Percentiles rank a stretch among this genome's conserved stretches.
phyloP scores from a whole-genome alignment of 805 yeast species.

The Brettanomyces bruxellensis region DNA sequence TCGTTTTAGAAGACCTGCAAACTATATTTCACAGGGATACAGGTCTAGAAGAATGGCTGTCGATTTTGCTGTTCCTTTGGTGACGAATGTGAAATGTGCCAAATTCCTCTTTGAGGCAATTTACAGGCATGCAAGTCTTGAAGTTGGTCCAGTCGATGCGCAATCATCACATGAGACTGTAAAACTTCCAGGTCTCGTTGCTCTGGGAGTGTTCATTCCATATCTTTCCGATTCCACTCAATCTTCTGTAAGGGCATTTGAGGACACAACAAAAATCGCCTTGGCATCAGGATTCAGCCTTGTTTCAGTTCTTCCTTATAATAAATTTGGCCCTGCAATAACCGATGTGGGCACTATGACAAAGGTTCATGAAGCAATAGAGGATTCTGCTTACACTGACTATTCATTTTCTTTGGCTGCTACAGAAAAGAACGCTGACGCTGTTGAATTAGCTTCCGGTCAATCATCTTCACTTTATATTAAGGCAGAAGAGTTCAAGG shows the following conservation, averaged over 20 bases:
- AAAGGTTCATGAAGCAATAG: constrained; percentile 48
- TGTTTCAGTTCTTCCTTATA: constrained; percentile 69
- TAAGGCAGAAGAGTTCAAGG: constrained; percentile 61
- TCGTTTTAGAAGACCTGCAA: constrained; percentile 97
- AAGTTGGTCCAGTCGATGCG: constrained; percentile 70
- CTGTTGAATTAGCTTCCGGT: constrained; percentile 50
- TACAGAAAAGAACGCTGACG: constrained; percentile 55
- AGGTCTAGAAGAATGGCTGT: constrained; percentile 99
- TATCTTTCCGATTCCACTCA: constrained; percentile 40
- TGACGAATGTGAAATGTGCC: constrained; percentile 96
- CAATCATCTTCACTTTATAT: constrained; percentile 73
- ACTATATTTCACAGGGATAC: constrained; percentile 95
- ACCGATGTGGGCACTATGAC: constrained; percentile 57
- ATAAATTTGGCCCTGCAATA: constrained; percentile 52
- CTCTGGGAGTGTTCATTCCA: constrained; percentile 73
- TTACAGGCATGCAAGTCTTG: constrained; percentile 57
- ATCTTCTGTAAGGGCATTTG: constrained; percentile 40
- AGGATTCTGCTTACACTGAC: constrained; percentile 66
- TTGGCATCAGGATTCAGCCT: constrained; percentile 85
- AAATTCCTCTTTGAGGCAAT: constrained; percentile 93
- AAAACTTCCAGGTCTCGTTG: constrained; percentile 79
- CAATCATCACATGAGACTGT: constrained; percentile 85
- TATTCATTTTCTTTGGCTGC: constrained; percentile 80
- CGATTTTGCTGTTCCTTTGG: constrained; percentile 94
- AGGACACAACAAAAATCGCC: constrained; percentile 58